A percentile compares a stretch with the other conserved stretches of the same genome.
Evolutionary conservation across 306 rosid species (phyloP).

Genomic region (Quillaja saponaria): DNA sequence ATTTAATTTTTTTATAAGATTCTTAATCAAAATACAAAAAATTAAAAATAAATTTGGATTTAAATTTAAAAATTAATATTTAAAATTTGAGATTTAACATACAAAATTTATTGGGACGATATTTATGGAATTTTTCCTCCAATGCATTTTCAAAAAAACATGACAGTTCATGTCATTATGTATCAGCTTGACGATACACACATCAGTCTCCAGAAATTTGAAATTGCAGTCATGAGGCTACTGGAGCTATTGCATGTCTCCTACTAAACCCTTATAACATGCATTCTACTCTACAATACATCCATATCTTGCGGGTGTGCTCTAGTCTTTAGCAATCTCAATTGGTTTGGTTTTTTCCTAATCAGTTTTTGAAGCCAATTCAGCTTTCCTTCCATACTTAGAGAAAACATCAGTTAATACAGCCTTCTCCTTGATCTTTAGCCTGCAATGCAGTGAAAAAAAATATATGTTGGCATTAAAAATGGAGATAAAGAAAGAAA

Average conservation of each 20-base stretch:
- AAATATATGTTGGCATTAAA: constrained; percentile 1
- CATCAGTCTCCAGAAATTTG: neutral
- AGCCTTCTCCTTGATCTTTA: constrained; percentile 84
- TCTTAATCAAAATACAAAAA: no score
- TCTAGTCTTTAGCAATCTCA: no score
- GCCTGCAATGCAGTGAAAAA: constrained; percentile 53
- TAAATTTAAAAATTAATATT: no score
- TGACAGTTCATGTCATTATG: no score
- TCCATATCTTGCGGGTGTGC: neutral
- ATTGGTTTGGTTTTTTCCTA: no score
- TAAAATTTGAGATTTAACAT: no score
- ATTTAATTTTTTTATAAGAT: no score
- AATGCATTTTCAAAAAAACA: no score
- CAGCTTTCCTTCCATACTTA: constrained; percentile 63
- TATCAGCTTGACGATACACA: neutral
- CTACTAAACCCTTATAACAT: neutral
- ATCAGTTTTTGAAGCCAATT: constrained; percentile 20
- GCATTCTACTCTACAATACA: constrained; percentile 11
- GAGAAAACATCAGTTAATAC: constrained; percentile 71
- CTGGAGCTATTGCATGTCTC: neutral
- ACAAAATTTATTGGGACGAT: no score
- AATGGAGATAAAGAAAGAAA: neutral
- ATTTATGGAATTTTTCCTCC: no score
- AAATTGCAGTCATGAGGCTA: neutral
- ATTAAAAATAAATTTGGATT: no score